Evolutionary conservation across 75 land plant genomes (phyloP), one percentile per base, ranked within the genome.

Genomic region (Sequoia sempervirens): DNA sequence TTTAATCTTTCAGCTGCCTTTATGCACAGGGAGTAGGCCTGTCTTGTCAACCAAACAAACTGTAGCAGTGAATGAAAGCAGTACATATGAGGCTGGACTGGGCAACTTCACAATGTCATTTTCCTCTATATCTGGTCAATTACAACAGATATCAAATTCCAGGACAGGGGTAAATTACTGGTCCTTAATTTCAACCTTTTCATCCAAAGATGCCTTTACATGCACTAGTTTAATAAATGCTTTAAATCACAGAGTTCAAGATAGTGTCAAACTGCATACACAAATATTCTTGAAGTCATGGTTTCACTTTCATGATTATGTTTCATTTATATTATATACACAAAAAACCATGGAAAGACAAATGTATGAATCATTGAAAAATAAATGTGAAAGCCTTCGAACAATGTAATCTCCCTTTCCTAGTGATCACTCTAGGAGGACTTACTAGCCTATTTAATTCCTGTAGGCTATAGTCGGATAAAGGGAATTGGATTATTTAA

Each of bases 61-160:
- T 75, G 75, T 46, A 70, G 37, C 75, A 14, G 23, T 36, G 10
- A 81, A 32, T 53, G 82, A 37, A 64, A 87, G 85, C 84, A 89
- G 86, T 1, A 87, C 88, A 3, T 17, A 91, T 83, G 92, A 84
- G 56, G 82, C 91, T 81, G 96, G 96, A 53, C 83, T 82, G 43
- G 96, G 95, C 74, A 81, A 89, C 88, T 82, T 92, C 47, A 93
- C 83, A 87, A 68, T 94, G 88, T 82, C 84, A 20, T 91, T 88
- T 73, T 89, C 93, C 81, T 58, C 85, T 37, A n/a, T 53, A 75
- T 72, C 90, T 76, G 96, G 96, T 30, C 90, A 91, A 81, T 87
- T 90, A 0, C 84, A 84, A 78, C 85, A 89, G 9, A 85, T 90
- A 78, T 50, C 82, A 50, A 93, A 94, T 82, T 26, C 79, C 53